These are phyloP conservation scores for Salix suchowensis DNA, from an alignment of 345 rosid genomes.

Conservation along the genomic window DNA sequence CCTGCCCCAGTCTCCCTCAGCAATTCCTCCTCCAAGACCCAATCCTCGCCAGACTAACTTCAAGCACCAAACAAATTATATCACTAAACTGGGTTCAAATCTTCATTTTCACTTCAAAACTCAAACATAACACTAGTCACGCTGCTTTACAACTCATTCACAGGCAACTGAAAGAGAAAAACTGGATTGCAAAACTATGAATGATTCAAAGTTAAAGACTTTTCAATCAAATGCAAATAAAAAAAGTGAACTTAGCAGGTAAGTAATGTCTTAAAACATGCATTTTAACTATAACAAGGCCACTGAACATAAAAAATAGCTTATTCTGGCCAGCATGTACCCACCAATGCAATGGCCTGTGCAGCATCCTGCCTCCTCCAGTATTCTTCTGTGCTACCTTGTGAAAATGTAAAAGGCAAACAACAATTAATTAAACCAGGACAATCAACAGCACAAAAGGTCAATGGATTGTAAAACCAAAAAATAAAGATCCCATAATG, in stretches of 20 bases:
- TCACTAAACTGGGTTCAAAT: neutral
- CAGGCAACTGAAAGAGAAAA: neutral
- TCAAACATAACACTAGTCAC: neutral
- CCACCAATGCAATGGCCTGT: slow-evolving; percentile 17
- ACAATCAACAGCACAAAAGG: neutral
- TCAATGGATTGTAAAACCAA: neutral
- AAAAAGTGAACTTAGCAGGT: neutral
- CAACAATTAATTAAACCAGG: neutral
- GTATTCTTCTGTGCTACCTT: slow-evolving; percentile 24
- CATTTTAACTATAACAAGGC: neutral
- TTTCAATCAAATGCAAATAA: neutral
- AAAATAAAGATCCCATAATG: neutral
- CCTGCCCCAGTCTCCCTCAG: slow-evolving; percentile 86
- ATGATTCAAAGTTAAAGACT: neutral
- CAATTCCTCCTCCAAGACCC: slow-evolving; percentile 73
- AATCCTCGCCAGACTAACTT: slow-evolving; percentile 94
- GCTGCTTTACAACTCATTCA: neutral
- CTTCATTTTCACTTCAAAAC: neutral
- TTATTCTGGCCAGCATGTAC: neutral
- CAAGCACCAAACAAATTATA: slow-evolving; percentile 19
- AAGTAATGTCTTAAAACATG: neutral
- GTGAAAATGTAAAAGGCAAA: neutral
- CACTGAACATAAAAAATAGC: neutral
- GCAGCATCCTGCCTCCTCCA: slow-evolving; percentile 25
- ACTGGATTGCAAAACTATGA: neutral